Evolutionary conservation across 768 basidiomycete species (phyloP), one percentile per base, ranked within the genome.

Genomic region (Boletus sensibilis): DNA sequence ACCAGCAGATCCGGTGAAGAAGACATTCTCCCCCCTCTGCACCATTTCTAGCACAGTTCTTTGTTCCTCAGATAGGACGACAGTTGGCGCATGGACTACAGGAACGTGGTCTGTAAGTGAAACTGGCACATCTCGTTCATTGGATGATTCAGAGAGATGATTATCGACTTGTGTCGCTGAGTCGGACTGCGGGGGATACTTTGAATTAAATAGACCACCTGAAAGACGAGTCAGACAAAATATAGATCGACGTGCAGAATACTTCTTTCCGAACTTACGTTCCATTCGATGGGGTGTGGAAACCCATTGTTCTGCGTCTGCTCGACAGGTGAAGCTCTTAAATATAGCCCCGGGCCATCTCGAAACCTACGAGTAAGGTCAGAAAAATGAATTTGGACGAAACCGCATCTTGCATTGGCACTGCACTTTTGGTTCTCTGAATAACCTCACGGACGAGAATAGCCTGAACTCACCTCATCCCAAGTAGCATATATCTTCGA

Each of bases 1-100:
- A 70, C 90, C 91, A 50, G 92, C 92, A 18, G 88, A 87, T 2
- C 92, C 92, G 0, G 92, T 93, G 68, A 94, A 94, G 72, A 94
- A 94, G 9, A 93, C 83, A 63, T 76, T 92, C 59, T 80, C 72
- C 4, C 85, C 84, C 11, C 72, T 73, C 43, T 82, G 78, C 8
- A 93, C 88, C 61, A 66, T 71, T 14, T 74, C 61, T 8, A 87
- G 66, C 7, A 87, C 79, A 4, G 51, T 47, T 45, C 62, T 66
- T 67, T 88, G 86, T 64, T 86, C 82, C 5, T 70, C 64, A 12
- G 85, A 86, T 13, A 88, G 72, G 6, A 52, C 23, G 18, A 82
- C 62, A 31, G 67, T 25, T 14, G 64, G 57, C 11, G 61, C 14
- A 27, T 31, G 41, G 16, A 35, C 57, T 23, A 23, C 40, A 4